These are phyloP conservation scores for Penicillium parvum DNA, from an alignment of 495 filamentous ascomycete genomes.

Conservation along the genomic window DNA sequence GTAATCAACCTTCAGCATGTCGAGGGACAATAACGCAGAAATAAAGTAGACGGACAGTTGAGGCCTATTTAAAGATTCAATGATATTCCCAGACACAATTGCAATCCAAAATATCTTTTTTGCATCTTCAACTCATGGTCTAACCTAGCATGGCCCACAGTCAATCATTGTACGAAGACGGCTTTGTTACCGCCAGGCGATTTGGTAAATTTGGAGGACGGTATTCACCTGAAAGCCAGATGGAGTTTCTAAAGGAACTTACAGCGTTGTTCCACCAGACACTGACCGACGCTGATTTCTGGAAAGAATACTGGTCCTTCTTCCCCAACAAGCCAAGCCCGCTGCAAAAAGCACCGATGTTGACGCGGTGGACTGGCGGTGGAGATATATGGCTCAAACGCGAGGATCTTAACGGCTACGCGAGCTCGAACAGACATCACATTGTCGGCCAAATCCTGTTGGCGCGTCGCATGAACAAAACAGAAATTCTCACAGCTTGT, in stretches of 20 bases:
- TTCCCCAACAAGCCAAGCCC: slow-evolving; percentile 1
- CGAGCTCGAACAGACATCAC: slow-evolving; percentile 94
- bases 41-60: too few relatives aligned
- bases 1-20: too few relatives aligned
- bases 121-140: too few relatives aligned
- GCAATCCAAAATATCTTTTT: too few relatives aligned
- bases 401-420: slow-evolving; percentile 84
- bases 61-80: too few relatives aligned
- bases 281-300: slow-evolving; percentile 6
- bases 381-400: slow-evolving; percentile 94
- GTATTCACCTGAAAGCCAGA: slow-evolving; percentile 8
- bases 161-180: too few relatives aligned
- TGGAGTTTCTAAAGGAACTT: slow-evolving; percentile 4
- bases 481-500: slow-evolving; percentile 89
- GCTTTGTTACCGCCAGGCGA: too few relatives aligned
- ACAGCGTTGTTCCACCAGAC: slow-evolving; percentile 4
- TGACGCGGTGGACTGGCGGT: slow-evolving; percentile 81
- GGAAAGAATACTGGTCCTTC: slow-evolving; percentile 7
- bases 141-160: too few relatives aligned
- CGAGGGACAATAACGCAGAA: too few relatives aligned
- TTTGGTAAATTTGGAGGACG: slow-evolving; percentile 10
- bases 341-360: slow-evolving; percentile 65
- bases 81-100: too few relatives aligned
- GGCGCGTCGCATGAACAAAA: slow-evolving; percentile 80
- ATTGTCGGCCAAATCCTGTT: slow-evolving; percentile 85